A percentile compares a stretch with the other conserved stretches of the same genome.
Conservation (phyloP, 2,329 filamentous ascomycete species). For the Fusarium domesticum region DNA sequence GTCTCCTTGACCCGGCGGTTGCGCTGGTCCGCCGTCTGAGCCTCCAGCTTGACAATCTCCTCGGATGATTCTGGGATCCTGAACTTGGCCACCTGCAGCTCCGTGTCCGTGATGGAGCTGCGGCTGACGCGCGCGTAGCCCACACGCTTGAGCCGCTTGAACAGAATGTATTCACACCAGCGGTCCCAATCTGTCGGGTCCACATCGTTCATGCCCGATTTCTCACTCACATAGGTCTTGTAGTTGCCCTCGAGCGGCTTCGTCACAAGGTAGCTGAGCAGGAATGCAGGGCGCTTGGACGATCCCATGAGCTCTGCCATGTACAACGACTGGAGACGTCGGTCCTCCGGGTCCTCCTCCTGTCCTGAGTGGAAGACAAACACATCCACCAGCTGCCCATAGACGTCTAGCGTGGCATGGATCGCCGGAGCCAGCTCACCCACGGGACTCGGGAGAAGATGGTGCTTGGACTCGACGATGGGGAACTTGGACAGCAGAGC, state of each 20-base stretch:
- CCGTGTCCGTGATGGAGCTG: constrained; percentile 92
- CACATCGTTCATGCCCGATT: constrained; percentile 91
- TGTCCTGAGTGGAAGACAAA: constrained; percentile 99
- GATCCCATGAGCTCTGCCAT: constrained; percentile 84
- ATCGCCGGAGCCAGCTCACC: constrained; percentile 95
- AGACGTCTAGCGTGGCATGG: constrained; percentile 91
- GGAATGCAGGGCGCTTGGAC: constrained; percentile 72
- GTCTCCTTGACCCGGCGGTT: constrained; percentile 62
- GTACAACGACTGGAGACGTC: constrained; percentile 82
- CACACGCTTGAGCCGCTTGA: constrained; percentile 79
- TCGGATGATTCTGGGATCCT: constrained; percentile 67
- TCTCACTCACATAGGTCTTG: constrained; percentile 85
- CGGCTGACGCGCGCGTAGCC: constrained; percentile 89
- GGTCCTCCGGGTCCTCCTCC: constrained; percentile 91
- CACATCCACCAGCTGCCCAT: constrained; percentile 84
- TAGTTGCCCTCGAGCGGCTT: constrained; percentile 92
- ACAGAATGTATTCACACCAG: constrained; percentile 99
- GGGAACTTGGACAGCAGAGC: constrained; percentile 95
- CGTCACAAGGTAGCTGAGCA: constrained; percentile 90
- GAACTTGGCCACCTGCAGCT: constrained; percentile 95
- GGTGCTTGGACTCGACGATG: constrained; percentile 94
- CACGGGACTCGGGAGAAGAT: constrained; percentile 87
- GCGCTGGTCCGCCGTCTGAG: constrained; percentile 51
- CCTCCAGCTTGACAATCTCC: constrained; percentile 46
- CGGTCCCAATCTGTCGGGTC: constrained; percentile 91